Evolutionary conservation across 2,329 filamentous ascomycete genomes (phyloP).

Genomic region (Akanthomyces muscarius): DNA sequence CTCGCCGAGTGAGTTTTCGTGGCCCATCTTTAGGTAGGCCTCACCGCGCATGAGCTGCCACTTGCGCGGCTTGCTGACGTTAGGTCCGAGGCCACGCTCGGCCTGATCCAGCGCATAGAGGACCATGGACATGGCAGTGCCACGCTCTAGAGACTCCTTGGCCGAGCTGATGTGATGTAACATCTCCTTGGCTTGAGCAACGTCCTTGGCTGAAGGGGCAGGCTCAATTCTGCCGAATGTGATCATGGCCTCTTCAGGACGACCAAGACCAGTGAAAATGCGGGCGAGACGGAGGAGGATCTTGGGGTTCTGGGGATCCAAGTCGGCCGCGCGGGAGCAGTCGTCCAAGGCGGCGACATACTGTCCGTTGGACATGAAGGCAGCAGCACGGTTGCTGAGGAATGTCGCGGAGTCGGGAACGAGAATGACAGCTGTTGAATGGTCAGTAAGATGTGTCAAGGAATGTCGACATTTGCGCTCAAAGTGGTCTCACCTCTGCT

Average conservation of each 20-base stretch:
- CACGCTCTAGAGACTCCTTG: constrained; percentile 68
- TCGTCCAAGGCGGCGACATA: constrained; percentile 81
- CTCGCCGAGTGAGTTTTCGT: constrained; percentile 81
- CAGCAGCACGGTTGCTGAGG: constrained; percentile 90
- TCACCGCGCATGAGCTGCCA: constrained; percentile 93
- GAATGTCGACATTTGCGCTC: background rate
- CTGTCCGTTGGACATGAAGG: constrained; percentile 82
- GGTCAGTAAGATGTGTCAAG: constrained; percentile 19
- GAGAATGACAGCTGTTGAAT: constrained; percentile 76
- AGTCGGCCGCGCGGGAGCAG: constrained; percentile 73
- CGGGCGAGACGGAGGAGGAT: constrained; percentile 83
- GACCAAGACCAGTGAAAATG: constrained; percentile 82
- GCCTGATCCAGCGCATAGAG: constrained; percentile 89
- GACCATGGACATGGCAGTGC: constrained; percentile 84
- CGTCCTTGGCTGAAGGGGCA: constrained; percentile 78
- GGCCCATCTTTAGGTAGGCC: constrained; percentile 89
- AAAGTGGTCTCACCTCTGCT: constrained; percentile 69
- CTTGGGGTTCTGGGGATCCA: constrained; percentile 84
- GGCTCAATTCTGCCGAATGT: constrained; percentile 79
- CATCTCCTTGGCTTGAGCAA: constrained; percentile 79
- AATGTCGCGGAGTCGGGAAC: constrained; percentile 85
- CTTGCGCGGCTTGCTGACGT: constrained; percentile 79
- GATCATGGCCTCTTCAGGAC: constrained; percentile 79
- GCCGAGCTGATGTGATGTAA: constrained; percentile 75
- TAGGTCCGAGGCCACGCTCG: constrained; percentile 69